A percentile compares a stretch with the other conserved stretches of the same genome.
Conservation (phyloP, 352 stramenopile genomes). For the Aphanomyces stellatus region DNA sequence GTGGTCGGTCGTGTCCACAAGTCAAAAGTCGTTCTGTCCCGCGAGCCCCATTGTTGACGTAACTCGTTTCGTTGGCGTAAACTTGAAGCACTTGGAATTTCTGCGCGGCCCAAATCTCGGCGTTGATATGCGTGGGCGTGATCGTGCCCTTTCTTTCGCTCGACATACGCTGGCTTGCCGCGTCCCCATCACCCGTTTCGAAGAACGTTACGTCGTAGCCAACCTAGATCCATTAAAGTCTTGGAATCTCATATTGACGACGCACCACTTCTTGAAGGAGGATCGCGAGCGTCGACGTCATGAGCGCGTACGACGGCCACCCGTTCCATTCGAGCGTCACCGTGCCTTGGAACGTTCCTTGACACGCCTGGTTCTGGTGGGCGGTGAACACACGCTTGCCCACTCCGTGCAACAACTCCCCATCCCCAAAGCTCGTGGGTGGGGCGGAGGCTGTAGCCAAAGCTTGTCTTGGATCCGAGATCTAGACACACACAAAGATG, state of each 20-base stretch:
- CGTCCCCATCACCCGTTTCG: background rate
- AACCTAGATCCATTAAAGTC: no score
- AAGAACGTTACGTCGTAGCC: slow-evolving; percentile 10
- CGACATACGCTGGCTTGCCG: background rate
- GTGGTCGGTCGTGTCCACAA: background rate
- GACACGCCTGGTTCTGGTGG: background rate
- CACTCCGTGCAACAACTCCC: background rate
- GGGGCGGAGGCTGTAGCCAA: no score
- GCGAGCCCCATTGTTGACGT: background rate
- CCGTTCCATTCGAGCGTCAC: background rate
- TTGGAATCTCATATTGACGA: background rate
- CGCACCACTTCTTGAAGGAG: background rate
- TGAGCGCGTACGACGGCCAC: background rate
- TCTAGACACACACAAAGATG: background rate
- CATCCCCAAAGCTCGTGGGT: background rate
- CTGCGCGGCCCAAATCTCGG: slow-evolving; percentile 40
- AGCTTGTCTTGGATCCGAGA: no score
- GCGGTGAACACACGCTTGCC: background rate
- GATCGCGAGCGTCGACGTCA: background rate
- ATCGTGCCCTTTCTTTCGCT: background rate
- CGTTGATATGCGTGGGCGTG: slow-evolving; percentile 25
- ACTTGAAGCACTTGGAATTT: slow-evolving; percentile 29
- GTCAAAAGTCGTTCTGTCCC: background rate
- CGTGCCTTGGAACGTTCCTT: background rate
- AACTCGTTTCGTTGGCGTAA: slow-evolving; percentile 36